Evolutionary conservation across 345 rosid species (phyloP), one percentile per base, ranked within the genome.

Genomic region (Orychophragmus violaceus): DNA sequence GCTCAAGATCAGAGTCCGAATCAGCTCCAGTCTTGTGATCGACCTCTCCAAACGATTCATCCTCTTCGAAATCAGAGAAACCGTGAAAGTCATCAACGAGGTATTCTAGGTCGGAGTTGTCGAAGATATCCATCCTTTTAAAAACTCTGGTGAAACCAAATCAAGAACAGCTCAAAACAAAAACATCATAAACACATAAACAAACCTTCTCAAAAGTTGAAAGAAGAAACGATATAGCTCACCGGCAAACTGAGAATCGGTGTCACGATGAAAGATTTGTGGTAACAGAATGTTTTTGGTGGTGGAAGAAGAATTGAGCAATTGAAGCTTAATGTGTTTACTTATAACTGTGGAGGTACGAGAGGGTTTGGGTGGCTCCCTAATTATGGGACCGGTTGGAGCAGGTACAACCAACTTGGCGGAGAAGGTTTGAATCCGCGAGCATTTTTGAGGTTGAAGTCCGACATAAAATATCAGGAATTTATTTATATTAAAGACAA

Each of bases 1-100:
- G 35, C 11, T 87, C 88, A 12, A n/a, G n/a, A n/a, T n/a, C n/a
- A n/a, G 81, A 74, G 49, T 93, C 96, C 4, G 77, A 64, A 22
- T 53, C 71, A 44, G 68, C 7, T 27, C 27, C 78, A 6, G 35
- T 63, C 56, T 23, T 24, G n/a, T 8, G 2, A 30, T 49, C 35
- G 7, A 41, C n/a, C 12, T 48, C 74, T 37, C 63, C 65, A 48
- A 68, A 36, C 0, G 28, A 29, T 35, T 62, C 74, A 17, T 75
- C 70, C 18, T n/a, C 76, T n/a, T 30, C 52, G 9, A 69, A 77
- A 58, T 75, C 77, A 51, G 62, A 50, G 50, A 39, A 30, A 16
- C 66, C 65, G 36, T 68, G 37, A 10, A 68, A 69, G 5, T 58
- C 66, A 41, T 69, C 42, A 0, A 55, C 75, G 10, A 75, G 61